Evolutionary conservation across 2,329 filamentous ascomycete genomes (phyloP).

Genomic region (Penicillium capsulatum): DNA sequence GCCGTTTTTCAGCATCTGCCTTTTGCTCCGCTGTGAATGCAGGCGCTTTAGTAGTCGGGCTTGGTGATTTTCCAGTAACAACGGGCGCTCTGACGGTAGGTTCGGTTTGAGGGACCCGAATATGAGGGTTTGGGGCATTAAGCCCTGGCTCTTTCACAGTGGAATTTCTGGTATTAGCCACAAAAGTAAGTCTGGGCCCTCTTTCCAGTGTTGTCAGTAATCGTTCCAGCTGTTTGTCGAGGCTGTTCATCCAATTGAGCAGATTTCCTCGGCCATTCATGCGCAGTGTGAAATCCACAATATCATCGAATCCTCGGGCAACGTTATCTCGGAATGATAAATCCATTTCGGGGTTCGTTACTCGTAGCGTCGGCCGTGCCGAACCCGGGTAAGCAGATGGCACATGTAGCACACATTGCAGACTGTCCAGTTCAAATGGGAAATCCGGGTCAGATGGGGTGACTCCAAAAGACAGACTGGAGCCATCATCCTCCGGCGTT

Average conservation of each 20-base stretch:
- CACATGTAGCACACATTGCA: conserved; percentile 65
- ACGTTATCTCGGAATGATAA: conserved; percentile 72
- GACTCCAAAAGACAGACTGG: conserved; percentile 61
- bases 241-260: conserved; percentile 61
- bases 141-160: conserved; percentile 27
- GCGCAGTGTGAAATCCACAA: conserved; percentile 53
- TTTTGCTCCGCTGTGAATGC: conserved; percentile 59
- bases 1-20: conserved; percentile 57
- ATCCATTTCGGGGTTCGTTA: conserved; percentile 67
- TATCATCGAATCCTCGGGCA: conserved; percentile 65
- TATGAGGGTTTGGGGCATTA: conserved; percentile 2
- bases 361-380: conserved; percentile 54
- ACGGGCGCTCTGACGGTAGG: background rate
- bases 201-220: conserved; percentile 67
- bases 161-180: conserved; percentile 51
- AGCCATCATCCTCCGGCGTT: conserved; percentile 46
- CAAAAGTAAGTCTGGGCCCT: conserved; percentile 66
- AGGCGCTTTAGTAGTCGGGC: conserved; percentile 37
- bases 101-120: conserved; percentile 4
- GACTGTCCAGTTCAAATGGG: conserved; percentile 66
- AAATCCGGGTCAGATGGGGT: conserved; percentile 78
- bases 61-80: background rate
- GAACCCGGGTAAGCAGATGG: conserved; percentile 59
- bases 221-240: conserved; percentile 68
- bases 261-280: conserved; percentile 50